Evolutionary conservation across 768 basidiomycete species (phyloP).

Genomic region (Russula brevipes): DNA sequence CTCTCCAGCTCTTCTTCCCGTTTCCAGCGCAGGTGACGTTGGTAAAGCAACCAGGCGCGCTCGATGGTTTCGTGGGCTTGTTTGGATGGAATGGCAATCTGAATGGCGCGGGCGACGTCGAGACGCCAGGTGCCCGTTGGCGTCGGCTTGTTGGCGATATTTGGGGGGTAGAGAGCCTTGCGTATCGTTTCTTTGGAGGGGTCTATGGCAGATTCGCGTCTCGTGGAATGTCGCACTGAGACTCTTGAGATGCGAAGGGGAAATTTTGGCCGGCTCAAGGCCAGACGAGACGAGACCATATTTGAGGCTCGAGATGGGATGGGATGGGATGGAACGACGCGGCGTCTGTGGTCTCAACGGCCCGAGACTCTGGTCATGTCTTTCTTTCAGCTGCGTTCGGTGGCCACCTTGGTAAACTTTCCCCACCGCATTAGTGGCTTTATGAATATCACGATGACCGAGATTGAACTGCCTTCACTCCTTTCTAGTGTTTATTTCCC

Average conservation of each 20-base stretch:
- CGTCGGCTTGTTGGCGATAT: conserved; percentile 60
- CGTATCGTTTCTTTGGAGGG: conserved; percentile 70
- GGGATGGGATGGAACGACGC: no score
- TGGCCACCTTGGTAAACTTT: not conserved
- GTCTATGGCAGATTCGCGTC: conserved; percentile 44
- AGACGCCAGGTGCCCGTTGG: conserved; percentile 84
- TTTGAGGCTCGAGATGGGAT: no score
- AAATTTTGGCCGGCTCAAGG: conserved; percentile 32
- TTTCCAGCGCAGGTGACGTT: conserved; percentile 65
- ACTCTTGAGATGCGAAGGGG: conserved; percentile 34
- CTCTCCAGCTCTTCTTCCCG: conserved; percentile 62
- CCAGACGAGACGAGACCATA: conserved; percentile 42
- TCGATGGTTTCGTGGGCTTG: conserved; percentile 92
- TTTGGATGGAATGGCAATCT: conserved; percentile 77
- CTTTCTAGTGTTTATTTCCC: conserved; percentile 12
- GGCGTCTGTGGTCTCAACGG: no score
- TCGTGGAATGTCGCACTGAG: conserved; percentile 38
- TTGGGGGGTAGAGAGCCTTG: conserved; percentile 73
- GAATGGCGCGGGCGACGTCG: conserved; percentile 69
- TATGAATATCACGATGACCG: not conserved
- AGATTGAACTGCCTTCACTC: not conserved
- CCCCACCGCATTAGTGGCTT: not conserved
- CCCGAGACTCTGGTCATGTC: conserved; percentile 2
- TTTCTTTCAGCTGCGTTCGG: conserved; percentile 9
- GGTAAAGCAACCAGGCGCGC: conserved; percentile 82